Evolutionary conservation across 768 basidiomycete genomes (phyloP).

Genomic region (Rhizopogon vulgaris): DNA sequence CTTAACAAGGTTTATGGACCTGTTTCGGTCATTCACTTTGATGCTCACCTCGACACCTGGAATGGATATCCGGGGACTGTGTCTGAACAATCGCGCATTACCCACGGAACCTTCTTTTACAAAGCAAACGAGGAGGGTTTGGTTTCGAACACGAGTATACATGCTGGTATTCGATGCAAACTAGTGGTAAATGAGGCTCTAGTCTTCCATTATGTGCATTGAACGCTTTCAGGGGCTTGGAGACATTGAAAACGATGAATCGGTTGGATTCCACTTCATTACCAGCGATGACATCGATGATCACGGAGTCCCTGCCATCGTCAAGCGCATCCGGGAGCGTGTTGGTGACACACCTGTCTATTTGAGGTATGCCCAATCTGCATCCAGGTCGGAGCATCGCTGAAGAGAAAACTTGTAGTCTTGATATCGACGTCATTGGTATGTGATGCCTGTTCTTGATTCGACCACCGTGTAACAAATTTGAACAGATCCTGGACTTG

Average conservation of each 20-base stretch:
- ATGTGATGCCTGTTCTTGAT: neutral
- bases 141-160: conserved; percentile 67
- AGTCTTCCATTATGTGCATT: neutral
- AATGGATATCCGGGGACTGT: conserved; percentile 29
- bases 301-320: conserved; percentile 62
- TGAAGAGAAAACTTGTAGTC: conserved; percentile 26
- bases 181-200: conserved; percentile 36
- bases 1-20: conserved; percentile 77
- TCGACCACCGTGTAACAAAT: neutral
- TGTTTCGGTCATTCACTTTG: conserved; percentile 79
- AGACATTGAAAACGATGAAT: conserved; percentile 55
- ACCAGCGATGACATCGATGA: conserved; percentile 83
- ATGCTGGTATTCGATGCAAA: conserved; percentile 83
- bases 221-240: conserved; percentile 10
- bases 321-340: conserved; percentile 61
- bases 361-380: conserved; percentile 38
- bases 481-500: conserved; percentile 62
- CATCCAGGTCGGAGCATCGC: neutral
- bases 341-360: conserved; percentile 76
- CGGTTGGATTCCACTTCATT: conserved; percentile 75
- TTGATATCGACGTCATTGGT: conserved; percentile 84
- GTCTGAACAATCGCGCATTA: conserved; percentile 60
- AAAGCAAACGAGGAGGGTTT: conserved; percentile 74
- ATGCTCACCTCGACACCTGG: conserved; percentile 70
- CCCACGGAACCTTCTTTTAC: conserved; percentile 85